Conservation (phyloP, 306 rosid species). For the Pueraria montana region DNA sequence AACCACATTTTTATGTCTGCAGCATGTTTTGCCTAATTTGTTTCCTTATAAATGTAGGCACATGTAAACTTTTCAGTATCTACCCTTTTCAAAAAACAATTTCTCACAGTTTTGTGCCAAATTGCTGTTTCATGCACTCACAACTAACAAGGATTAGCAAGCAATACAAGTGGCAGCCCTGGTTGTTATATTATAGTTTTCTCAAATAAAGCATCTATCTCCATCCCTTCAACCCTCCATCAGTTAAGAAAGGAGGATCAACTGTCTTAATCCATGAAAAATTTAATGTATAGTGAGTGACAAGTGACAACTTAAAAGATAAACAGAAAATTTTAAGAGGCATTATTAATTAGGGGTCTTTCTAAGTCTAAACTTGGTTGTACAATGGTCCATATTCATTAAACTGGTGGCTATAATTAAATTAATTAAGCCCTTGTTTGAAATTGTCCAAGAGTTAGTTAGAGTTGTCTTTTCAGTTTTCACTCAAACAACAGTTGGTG, state of each 20-base stretch:
- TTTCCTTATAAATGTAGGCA: constrained; percentile 10
- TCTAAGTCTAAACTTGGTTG: constrained; percentile 5
- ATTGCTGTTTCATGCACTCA: constrained; percentile 32
- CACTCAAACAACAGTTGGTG: constrained; percentile 32
- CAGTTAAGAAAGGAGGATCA: constrained; percentile 4
- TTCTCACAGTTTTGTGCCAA: constrained; percentile 9
- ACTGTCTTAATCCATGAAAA: constrained; percentile 30
- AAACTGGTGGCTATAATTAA: constrained; percentile 3
- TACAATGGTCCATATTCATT: constrained; percentile 21
- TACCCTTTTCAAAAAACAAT: not conserved
- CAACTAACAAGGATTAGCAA: constrained; percentile 11
- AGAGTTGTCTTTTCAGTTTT: constrained; percentile 29
- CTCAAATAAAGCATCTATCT: constrained; percentile 21
- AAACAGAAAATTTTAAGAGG: constrained; percentile 20
- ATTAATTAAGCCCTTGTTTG: constrained; percentile 12
- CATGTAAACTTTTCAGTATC: constrained; percentile 21
- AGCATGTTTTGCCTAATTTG: constrained; percentile 8
- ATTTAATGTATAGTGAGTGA: constrained; percentile 18
- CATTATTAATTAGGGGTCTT: constrained; percentile 1
- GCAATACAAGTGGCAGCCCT: not conserved
- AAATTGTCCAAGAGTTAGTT: constrained; percentile 35
- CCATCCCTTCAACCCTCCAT: not conserved
- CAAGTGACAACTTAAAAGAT: constrained; percentile 34
- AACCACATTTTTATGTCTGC: constrained; percentile 10
- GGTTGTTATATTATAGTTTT: constrained; percentile 33